phyloP scores from a whole-genome alignment of 163 green algal genomes.

The Chlamydomonas reinhardtii region DNA sequence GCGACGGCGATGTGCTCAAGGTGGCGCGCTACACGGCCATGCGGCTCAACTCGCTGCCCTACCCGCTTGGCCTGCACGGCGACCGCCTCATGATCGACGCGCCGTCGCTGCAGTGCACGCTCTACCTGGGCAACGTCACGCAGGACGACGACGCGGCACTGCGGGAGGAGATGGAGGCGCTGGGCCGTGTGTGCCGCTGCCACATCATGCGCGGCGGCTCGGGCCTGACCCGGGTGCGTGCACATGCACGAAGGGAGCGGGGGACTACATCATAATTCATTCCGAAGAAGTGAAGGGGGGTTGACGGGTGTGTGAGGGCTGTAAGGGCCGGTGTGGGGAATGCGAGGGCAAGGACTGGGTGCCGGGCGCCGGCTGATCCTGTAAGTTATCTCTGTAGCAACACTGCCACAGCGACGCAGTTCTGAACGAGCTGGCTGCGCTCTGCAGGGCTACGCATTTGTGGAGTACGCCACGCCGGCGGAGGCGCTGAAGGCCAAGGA shows the following conservation, averaged over 20 bases:
- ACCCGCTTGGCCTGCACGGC: conserved; percentile 52
- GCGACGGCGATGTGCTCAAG: conserved; percentile 52
- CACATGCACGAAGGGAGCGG: background rate
- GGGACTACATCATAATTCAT: too few species aligned
- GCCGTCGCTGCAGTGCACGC: conserved; percentile 56
- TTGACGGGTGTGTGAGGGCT: background rate
- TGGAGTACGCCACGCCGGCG: conserved; percentile 68
- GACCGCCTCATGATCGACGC: conserved; percentile 61
- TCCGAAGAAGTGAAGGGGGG: too few species aligned
- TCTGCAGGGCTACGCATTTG: conserved; percentile 68
- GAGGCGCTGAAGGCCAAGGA: conserved; percentile 64
- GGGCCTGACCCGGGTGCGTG: conserved; percentile 59
- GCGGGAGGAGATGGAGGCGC: conserved; percentile 49
- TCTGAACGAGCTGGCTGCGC: too few species aligned
- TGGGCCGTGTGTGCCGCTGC: conserved; percentile 68
- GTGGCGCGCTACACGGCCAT: conserved; percentile 45
- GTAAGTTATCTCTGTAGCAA: too few species aligned
- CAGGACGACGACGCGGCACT: conserved; percentile 61
- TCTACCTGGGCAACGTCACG: conserved; percentile 76
- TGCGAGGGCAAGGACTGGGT: too few species aligned
- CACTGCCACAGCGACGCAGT: too few species aligned
- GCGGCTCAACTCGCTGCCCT: conserved; percentile 28
- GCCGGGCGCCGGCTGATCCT: too few species aligned
- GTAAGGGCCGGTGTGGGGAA: background rate
- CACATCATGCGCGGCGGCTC: conserved; percentile 69